These are phyloP conservation scores for Monosporascus cannonballus DNA, from an alignment of 2,329 filamentous ascomycete species.

Conservation along the genomic window DNA sequence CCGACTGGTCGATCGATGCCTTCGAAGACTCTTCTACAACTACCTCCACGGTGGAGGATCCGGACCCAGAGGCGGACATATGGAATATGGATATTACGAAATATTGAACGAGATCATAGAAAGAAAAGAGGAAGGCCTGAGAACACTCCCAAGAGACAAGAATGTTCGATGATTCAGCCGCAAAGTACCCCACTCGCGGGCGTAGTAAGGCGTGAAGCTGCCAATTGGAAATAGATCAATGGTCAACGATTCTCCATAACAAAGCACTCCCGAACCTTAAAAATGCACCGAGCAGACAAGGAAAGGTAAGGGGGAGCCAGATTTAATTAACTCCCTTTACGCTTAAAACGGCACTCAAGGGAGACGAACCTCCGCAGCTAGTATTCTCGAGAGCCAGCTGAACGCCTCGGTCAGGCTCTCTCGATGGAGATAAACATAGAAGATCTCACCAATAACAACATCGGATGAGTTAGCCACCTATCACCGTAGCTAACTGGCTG, in stretches of 20 bases:
- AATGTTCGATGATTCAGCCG: too few species aligned
- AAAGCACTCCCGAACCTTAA: neutral
- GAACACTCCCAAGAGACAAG: neutral
- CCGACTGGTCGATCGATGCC: neutral
- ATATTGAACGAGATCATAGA: neutral
- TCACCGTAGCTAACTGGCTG: neutral
- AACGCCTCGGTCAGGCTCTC: neutral
- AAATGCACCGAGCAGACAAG: neutral
- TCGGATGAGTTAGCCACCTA: neutral
- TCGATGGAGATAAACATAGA: neutral
- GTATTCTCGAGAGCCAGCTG: neutral
- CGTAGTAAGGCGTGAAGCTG: too few species aligned
- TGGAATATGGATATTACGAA: neutral
- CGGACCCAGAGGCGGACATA: neutral
- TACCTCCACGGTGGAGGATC: neutral
- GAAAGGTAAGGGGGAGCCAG: neutral
- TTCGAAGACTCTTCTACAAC: neutral
- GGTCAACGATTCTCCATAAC: too few species aligned
- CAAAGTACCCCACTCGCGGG: too few species aligned
- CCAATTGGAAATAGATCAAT: too few species aligned
- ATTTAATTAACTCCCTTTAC: neutral
- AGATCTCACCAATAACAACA: neutral
- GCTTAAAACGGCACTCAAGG: neutral
- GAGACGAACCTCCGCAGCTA: neutral
- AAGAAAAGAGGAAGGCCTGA: neutral